These are phyloP conservation scores for Termitomyces sp. DNA, from an alignment of 768 basidiomycete genomes.

Conservation along the genomic window DNA sequence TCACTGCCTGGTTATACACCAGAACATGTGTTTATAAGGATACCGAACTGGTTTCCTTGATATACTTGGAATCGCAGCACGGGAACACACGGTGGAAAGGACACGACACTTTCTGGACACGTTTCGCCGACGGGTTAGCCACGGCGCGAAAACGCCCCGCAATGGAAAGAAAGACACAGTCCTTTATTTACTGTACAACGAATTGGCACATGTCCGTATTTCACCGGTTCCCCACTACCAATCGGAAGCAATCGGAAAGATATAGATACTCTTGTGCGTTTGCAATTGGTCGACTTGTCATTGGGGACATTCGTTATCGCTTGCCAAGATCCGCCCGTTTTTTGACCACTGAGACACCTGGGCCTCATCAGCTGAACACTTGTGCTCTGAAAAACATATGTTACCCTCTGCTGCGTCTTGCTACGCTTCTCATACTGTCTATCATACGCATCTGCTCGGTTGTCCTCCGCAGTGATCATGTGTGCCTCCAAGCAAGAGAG, in stretches of 20 bases:
- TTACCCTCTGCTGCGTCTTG: not conserved
- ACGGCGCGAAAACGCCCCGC: not conserved
- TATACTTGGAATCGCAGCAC: not conserved
- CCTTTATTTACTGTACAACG: not conserved
- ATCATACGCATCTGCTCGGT: not conserved
- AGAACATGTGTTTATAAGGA: not conserved
- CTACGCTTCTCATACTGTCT: not conserved
- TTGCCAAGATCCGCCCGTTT: conserved; percentile 2
- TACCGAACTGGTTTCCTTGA: conserved; percentile 2
- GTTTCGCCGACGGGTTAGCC: not conserved
- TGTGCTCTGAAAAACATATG: not conserved
- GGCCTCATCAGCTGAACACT: not conserved
- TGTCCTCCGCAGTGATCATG: not conserved
- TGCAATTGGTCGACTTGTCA: not conserved
- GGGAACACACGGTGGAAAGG: not conserved
- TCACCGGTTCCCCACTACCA: not conserved
- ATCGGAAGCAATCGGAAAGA: not conserved
- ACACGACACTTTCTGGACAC: not conserved
- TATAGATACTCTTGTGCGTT: not conserved
- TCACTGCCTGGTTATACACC: not conserved
- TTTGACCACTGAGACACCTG: not conserved
- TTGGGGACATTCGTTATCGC: not conserved
- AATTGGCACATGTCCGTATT: not conserved
- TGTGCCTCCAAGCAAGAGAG: not conserved
- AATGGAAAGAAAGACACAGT: not conserved